Base-by-base conservation (phyloP, 352 stramenopile species). In the Globisporangium echinulatum region DNA sequence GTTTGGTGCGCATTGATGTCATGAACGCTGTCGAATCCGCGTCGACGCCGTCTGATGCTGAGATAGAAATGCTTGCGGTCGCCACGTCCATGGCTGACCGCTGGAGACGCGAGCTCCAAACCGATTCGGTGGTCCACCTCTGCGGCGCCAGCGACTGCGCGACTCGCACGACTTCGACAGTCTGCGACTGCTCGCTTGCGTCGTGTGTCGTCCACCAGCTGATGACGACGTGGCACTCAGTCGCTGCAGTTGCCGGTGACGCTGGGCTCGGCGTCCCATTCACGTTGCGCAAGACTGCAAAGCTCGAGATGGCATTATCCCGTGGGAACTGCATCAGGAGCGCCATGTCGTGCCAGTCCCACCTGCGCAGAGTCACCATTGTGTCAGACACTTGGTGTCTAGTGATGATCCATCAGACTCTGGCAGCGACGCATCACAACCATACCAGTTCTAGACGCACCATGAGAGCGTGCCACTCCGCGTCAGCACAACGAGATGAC, bases 261-360 rank as follows among this genome's bases (percentile, higher is more conserved):
- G 11, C 25, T 25, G 25, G 25, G 25, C 2, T 25, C 25, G 25
- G 2, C 25, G 25, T 25, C 25, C 25, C 25, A 44, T 44, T 44
- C 25, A 15, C 39, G 36, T 40, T 54, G 11, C 40, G 5, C 7
- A 69, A 37, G 9, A 44, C 38, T 7, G 52, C 48, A 46, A 80
- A 80, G 46, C 58, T 67, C 15, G 38, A 38, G 51, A 80, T 48
- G 25, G 43, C 42, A 43, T 25, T 25, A 25, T 47, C 39, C 15
- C 61, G 39, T 11, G 66, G 38, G 42, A 62, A 42, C 17, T 70
- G 62, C 33, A 62, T 61, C 17, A 68, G 43, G 15, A 72, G 46
- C 25, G 55, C 57, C 60, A 75, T 68, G 10, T 62, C 63, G 36
- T 62, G 54, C 70, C 68, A 80, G 33, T 74, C 64, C 72, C 72